phyloP scores from a whole-genome alignment of 352 stramenopile species.

The Phytophthora kernoviae region DNA sequence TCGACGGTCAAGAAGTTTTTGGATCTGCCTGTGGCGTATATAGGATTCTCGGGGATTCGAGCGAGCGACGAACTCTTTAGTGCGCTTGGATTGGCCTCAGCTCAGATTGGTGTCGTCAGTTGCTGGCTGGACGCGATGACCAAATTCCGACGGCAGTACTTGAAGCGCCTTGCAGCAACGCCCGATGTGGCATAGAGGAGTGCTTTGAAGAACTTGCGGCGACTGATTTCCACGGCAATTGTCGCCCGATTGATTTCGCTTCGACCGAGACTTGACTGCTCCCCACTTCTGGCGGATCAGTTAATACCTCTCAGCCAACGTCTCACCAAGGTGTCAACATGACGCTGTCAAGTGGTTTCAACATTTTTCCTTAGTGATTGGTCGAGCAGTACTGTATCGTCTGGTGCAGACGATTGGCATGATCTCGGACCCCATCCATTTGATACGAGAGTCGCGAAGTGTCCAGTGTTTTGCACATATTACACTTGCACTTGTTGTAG shows the following conservation, averaged over 20 bases:
- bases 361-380: too few species aligned
- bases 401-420: too few species aligned
- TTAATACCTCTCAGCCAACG: not conserved
- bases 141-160: constrained; percentile 35
- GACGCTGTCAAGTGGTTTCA: not conserved
- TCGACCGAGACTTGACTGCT: too few species aligned
- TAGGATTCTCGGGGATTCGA: constrained; percentile 45
- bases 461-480: too few species aligned
- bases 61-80: constrained; percentile 61
- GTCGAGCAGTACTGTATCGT: too few species aligned
- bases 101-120: constrained; percentile 49
- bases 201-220: not conserved
- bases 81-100: constrained; percentile 47
- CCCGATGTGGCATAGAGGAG: constrained; percentile 26
- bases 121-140: constrained; percentile 52
- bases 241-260: too few species aligned
- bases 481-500: not conserved
- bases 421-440: too few species aligned
- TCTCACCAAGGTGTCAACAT: too few species aligned
- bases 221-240: too few species aligned
- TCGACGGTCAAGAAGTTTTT: constrained; percentile 59
- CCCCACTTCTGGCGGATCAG: too few species aligned
- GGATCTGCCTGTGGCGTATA: constrained; percentile 57
- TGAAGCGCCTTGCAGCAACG: constrained; percentile 16
- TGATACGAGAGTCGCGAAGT: too few species aligned